Evolutionary conservation across 2,329 filamentous ascomycete species (phyloP), one percentile per base, ranked within the genome.

Genomic region (Penicillium palitans): DNA sequence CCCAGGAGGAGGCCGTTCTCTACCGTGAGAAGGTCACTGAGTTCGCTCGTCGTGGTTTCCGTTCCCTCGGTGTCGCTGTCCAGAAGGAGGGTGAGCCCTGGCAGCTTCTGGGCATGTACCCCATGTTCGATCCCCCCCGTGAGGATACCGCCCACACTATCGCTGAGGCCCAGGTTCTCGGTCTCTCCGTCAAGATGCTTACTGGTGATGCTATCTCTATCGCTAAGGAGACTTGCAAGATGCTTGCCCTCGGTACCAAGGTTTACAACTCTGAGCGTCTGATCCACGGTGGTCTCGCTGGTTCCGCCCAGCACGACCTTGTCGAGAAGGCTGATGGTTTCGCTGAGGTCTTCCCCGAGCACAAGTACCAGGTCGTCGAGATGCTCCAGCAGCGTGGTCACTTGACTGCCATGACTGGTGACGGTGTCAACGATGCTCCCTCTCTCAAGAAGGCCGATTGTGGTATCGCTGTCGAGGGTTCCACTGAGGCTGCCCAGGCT

Each of bases 211-310:
- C 88, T 64, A 89, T 90, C 68, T 88, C 88, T 68, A 91, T 91
- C 66, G 88, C 88, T 59, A 90, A 90, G 81, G 88, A 91, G 79
- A 91, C 88, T 66, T 91, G 88, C 84, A 90, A 90, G 81, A 90
- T 90, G 86, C 82, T 91, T 74, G 87, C 88, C 66, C 85, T 91
- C 59, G 87, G 87, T 68, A 90, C 88, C 74, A 90, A 90, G 82
- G 88, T 91, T 66, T 91, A 91, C 82, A 90, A 90, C 81, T 90
- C 88, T 60, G 86, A 89, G 72, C 88, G 87, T 78, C 84, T 91
- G 65, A 90, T 90, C 68, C 86, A 90, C 78, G 87, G 88, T 78
- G 88, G 88, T 81, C 83, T 91, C 61, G 83, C 86, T 59, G 88
- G 88, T 67, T 85, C 87, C 63, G 87, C 87, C 60, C 86, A 90